Evolutionary conservation across 345 rosid genomes (phyloP).

Genomic region (Eucalyptus marginata): DNA sequence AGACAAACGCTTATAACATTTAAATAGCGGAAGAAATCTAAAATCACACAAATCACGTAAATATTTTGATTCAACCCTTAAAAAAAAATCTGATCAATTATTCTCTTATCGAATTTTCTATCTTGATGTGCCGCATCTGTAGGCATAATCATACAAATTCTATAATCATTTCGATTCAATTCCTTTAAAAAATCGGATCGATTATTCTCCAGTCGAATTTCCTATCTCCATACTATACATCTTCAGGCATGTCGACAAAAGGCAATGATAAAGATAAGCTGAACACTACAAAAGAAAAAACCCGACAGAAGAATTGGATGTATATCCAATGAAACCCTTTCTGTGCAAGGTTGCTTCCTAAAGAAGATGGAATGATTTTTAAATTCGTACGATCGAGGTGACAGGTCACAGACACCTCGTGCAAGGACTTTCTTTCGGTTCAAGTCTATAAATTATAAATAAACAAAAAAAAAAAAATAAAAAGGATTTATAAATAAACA

Average conservation of each 20-base stretch:
- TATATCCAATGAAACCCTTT: neutral
- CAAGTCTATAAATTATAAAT: neutral
- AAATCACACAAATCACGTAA: fast-evolving
- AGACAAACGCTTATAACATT: neutral
- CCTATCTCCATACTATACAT: neutral
- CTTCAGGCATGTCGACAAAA: neutral
- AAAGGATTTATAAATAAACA: neutral
- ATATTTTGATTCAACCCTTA: fast-evolving
- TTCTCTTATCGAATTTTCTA: neutral
- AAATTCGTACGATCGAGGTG: neutral
- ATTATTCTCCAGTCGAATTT: neutral
- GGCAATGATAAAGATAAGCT: neutral
- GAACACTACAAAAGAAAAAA: neutral
- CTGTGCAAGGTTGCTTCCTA: neutral
- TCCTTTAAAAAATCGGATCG: neutral
- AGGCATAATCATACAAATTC: neutral
- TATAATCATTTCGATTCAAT: neutral
- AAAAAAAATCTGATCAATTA: fast-evolving
- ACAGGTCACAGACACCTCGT: neutral
- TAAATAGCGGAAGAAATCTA: neutral
- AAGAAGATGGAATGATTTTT: neutral
- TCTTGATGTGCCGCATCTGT: fast-evolving
- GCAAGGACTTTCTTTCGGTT: neutral
- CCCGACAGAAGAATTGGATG: neutral
- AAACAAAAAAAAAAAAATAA: neutral